phyloP scores from a whole-genome alignment of 306 rosid genomes.

The Lagenaria siceraria region DNA sequence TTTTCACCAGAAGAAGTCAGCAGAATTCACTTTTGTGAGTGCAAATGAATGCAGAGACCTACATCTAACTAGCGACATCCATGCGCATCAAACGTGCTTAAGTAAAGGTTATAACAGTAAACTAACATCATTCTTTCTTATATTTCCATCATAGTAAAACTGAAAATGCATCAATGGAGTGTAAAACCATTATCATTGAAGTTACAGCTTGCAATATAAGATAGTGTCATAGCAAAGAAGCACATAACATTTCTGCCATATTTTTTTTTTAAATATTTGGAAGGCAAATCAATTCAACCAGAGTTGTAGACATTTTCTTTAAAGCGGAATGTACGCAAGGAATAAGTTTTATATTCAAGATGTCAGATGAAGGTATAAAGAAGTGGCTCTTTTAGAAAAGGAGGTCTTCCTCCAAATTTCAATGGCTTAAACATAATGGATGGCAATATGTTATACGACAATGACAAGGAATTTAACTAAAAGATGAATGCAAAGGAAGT shows the following conservation, averaged over 20 bases:
- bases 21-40: background rate
- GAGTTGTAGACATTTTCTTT: background rate
- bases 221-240: background rate
- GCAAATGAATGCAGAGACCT: background rate
- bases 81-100: background rate
- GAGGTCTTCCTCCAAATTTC: background rate
- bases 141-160: background rate
- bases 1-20: slow-evolving; percentile 18
- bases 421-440: background rate
- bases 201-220: background rate
- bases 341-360: background rate
- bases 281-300: background rate
- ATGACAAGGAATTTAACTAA: background rate
- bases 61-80: background rate
- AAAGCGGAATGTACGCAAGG: background rate
- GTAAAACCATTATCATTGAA: background rate
- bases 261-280: background rate
- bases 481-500: background rate
- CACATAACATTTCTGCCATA: background rate
- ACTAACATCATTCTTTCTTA: background rate
- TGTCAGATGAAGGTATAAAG: background rate
- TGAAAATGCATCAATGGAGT: background rate
- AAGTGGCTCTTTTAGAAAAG: background rate
- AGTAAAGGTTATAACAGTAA: background rate
- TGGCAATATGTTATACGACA: background rate